Percentiles rank a stretch among this genome's conserved stretches.
Evolutionary conservation across 2,329 filamentous ascomycete species (phyloP).

Genomic region (Colletotrichum neosansevieriae): DNA sequence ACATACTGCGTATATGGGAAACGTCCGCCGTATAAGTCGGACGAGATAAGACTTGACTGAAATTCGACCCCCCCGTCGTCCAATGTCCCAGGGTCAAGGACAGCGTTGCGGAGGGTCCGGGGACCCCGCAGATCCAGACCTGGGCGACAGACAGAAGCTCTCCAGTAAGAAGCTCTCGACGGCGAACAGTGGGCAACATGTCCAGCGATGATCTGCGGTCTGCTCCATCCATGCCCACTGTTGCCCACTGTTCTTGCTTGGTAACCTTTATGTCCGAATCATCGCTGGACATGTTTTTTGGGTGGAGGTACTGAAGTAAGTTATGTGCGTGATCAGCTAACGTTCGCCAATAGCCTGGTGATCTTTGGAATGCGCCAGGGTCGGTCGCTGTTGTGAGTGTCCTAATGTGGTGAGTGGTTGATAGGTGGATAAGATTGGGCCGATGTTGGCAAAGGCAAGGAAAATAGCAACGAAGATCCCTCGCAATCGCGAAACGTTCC

Average conservation of each 20-base stretch:
- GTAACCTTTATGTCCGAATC: too few species aligned
- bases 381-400: neutral
- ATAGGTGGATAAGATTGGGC: constrained; percentile 17
- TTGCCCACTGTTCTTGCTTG: too few species aligned
- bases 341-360: constrained; percentile 4
- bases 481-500: constrained; percentile 22
- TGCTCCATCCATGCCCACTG: too few species aligned
- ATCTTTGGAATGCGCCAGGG: constrained; percentile 1
- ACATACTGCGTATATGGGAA: neutral
- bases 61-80: too few species aligned
- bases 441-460: constrained; percentile 16
- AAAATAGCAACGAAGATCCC: constrained; percentile 26
- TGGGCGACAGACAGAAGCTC: constrained; percentile 4
- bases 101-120: constrained; percentile 19
- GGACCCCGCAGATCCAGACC: constrained; percentile 34
- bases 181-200: neutral
- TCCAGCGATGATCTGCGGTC: too few species aligned
- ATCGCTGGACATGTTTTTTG: neutral
- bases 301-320: constrained; percentile 27
- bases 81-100: constrained; percentile 14
- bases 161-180: constrained; percentile 15
- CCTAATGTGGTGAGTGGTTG: neutral
- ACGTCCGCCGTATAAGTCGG: neutral
- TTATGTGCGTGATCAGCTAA: constrained; percentile 20
- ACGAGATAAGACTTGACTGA: constrained; percentile 20